Conservation (phyloP, 176 grass and related monocot genomes). For the Pontederia crassipes region DNA sequence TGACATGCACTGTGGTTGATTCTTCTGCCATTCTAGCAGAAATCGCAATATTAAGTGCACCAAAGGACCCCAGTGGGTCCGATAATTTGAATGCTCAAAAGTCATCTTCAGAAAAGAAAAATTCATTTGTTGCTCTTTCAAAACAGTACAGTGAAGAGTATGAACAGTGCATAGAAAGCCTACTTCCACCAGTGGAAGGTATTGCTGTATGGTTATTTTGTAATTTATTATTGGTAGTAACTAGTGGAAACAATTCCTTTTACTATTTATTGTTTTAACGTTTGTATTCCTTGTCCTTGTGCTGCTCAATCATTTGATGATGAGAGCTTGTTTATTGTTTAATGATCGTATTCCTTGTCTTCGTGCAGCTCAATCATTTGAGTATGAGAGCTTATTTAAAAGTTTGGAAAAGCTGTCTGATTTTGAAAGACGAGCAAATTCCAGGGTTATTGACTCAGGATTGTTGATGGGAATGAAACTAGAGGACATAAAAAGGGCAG, state of each 20-base stretch:
- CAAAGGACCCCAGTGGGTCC: constrained; percentile 47
- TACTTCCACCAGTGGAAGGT: constrained; percentile 77
- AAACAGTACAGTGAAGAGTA: constrained; percentile 79
- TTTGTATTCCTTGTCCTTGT: constrained; percentile 2
- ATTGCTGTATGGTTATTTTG: background rate
- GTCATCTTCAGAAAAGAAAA: constrained; percentile 49
- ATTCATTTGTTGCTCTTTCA: constrained; percentile 63
- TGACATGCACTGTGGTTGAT: constrained; percentile 87
- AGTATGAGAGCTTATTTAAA: constrained; percentile 60
- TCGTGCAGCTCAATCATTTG: constrained; percentile 45
- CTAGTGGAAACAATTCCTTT: no score
- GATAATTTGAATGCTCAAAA: constrained; percentile 32
- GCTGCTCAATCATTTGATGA: constrained; percentile 56
- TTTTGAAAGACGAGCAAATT: constrained; percentile 89
- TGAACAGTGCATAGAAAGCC: constrained; percentile 64
- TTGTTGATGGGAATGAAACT: constrained; percentile 76
- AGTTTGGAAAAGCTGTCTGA: constrained; percentile 58
- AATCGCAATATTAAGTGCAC: constrained; percentile 67
- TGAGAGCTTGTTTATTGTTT: constrained; percentile 43
- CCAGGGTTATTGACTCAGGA: constrained; percentile 74
- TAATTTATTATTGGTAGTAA: background rate
- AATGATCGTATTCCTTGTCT: constrained; percentile 27
- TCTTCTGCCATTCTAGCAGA: constrained; percentile 90
- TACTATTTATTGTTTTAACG: background rate
- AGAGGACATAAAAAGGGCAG: constrained; percentile 88